Conservation (phyloP, 2,329 filamentous ascomycete species). For the Phaeosphaeriaceae sp. region DNA sequence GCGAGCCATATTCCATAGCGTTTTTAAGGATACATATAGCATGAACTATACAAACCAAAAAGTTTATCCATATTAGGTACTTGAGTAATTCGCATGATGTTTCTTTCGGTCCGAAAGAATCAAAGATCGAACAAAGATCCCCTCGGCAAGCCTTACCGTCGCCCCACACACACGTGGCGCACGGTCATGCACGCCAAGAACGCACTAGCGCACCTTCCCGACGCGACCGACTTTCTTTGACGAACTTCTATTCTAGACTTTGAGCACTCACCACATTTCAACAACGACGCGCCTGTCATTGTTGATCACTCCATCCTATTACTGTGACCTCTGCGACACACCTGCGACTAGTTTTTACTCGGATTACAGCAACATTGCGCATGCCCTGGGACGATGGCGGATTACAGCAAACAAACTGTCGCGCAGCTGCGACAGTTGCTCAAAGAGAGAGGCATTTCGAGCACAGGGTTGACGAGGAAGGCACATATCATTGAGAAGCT, state of each 20-base stretch:
- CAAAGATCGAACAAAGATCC: too few species aligned
- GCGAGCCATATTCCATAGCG: too few species aligned
- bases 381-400: conserved; percentile 34
- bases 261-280: too few species aligned
- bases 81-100: too few species aligned
- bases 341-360: neutral
- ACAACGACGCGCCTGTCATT: too few species aligned
- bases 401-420: conserved; percentile 57
- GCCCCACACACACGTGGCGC: neutral
- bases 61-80: too few species aligned
- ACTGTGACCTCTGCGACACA: conserved; percentile 9
- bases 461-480: conserved; percentile 55
- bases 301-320: too few species aligned
- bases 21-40: too few species aligned
- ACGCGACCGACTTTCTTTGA: conserved; percentile 7
- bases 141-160: neutral
- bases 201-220: conserved; percentile 5
- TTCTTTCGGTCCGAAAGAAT: too few species aligned
- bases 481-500: conserved; percentile 57
- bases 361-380: neutral
- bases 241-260: too few species aligned
- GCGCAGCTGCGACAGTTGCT: conserved; percentile 54
- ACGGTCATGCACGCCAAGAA: neutral
- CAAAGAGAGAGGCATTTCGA: conserved; percentile 55
- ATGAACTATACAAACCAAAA: too few species aligned